Evolutionary conservation across 1,139 yeast genomes (phyloP).

Genomic region (Suzukiozyma palmioleophila): DNA sequence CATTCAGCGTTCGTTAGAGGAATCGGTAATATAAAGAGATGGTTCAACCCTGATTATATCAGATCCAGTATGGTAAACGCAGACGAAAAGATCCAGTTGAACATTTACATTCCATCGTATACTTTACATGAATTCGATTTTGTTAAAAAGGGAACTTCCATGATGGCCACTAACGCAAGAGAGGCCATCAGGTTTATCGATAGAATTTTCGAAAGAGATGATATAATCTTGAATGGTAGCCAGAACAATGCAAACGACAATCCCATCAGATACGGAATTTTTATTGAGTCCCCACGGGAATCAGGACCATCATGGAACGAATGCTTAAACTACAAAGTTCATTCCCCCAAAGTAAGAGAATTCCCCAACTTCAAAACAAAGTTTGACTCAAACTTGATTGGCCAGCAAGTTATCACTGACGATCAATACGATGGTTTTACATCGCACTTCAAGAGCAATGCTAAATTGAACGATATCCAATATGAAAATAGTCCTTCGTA

Average conservation of each 20-base stretch:
- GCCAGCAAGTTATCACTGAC: slow-evolving; percentile 8
- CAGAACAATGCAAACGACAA: slow-evolving; percentile 4
- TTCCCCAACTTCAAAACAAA: slow-evolving; percentile 42
- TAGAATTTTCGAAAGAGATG: slow-evolving; percentile 22
- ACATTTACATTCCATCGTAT: slow-evolving; percentile 46
- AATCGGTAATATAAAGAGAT: slow-evolving; percentile 53
- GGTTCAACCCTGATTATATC: slow-evolving; percentile 45
- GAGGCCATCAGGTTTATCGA: slow-evolving; percentile 56
- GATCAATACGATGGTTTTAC: slow-evolving; percentile 6
- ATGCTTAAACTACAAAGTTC: slow-evolving; percentile 40
- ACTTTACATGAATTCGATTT: slow-evolving; percentile 56
- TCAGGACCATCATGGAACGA: slow-evolving; percentile 48
- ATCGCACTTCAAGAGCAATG: slow-evolving; percentile 9
- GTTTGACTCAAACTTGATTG: slow-evolving; percentile 27
- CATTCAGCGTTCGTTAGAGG: slow-evolving; percentile 59
- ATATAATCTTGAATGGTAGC: slow-evolving; percentile 4
- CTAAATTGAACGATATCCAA: slow-evolving; percentile 24
- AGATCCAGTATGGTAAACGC: slow-evolving; percentile 15
- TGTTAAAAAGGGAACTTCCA: slow-evolving; percentile 49
- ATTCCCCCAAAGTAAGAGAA: slow-evolving; percentile 42
- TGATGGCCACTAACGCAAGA: slow-evolving; percentile 53
- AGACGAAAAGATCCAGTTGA: slow-evolving; percentile 20
- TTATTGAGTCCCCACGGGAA: slow-evolving; percentile 36
- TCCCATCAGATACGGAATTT: slow-evolving; percentile 17
- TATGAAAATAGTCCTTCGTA: slow-evolving; percentile 30